Conservation (phyloP, 75 land plant genomes). For the Pinus tabuliformis region DNA sequence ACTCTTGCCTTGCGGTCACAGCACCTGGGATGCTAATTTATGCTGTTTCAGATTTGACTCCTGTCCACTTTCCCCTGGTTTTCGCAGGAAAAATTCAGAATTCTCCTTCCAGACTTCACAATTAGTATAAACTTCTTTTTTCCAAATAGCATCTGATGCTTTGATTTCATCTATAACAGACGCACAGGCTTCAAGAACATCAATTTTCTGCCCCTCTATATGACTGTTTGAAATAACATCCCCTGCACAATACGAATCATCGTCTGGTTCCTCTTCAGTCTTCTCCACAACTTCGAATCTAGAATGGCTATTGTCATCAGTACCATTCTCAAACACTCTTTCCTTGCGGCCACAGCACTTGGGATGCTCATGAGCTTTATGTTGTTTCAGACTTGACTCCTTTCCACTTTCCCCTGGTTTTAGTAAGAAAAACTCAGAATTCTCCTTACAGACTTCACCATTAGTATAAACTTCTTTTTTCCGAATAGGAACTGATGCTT, state of each 20-base stretch:
- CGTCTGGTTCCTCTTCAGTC: too few species aligned
- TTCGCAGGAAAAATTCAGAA: too few species aligned
- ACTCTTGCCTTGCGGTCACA: constrained; percentile 4
- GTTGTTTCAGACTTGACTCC: background rate
- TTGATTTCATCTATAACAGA: too few species aligned
- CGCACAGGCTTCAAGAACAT: too few species aligned
- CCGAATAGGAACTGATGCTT: constrained; percentile 4
- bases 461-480: constrained; percentile 88
- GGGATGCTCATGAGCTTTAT: background rate
- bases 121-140: too few species aligned
- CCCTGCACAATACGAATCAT: too few species aligned
- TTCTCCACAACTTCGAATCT: too few species aligned
- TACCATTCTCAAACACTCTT: background rate
- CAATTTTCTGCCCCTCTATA: too few species aligned
- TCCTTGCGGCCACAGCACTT: constrained; percentile 5
- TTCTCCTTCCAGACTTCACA: too few species aligned
- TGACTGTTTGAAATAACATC: too few species aligned
- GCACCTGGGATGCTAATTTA: background rate
- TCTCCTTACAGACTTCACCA: constrained; percentile 97
- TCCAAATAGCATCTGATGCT: too few species aligned
- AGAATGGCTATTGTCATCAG: too few species aligned
- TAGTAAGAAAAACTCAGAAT: constrained; percentile 65
- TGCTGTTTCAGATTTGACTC: background rate
- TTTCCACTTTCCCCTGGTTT: constrained; percentile 22
- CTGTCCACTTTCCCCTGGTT: constrained; percentile 17